phyloP scores from a whole-genome alignment of 2,329 filamentous ascomycete species.

The Colletotrichum lindemuthianum region DNA sequence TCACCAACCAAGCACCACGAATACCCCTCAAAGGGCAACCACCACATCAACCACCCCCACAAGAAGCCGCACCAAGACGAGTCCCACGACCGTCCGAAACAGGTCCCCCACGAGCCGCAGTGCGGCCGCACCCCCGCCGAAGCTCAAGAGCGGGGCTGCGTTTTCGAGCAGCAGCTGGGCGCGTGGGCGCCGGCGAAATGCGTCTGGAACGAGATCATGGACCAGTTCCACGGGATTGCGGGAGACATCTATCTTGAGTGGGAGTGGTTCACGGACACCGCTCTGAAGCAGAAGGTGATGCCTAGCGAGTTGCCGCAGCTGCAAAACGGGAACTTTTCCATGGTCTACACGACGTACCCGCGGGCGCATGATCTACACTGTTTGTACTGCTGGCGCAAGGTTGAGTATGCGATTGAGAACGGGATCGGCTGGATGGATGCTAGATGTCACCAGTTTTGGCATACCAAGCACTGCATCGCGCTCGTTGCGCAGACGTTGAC shows the following conservation, averaged over 20 bases:
- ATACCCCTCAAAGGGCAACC: no score
- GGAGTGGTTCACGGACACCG: conserved; percentile 6
- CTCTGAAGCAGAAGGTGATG: conserved; percentile 2
- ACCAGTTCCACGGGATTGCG: neutral
- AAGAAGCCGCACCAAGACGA: neutral
- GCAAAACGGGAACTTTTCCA: conserved; percentile 4
- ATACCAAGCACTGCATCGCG: conserved; percentile 13
- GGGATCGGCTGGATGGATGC: conserved; percentile 1
- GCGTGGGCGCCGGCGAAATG: neutral
- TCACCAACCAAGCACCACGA: no score
- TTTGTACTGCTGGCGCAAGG: conserved; percentile 14
- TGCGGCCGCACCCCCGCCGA: neutral
- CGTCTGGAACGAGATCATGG: conserved; percentile 3
- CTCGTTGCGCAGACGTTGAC: neutral
- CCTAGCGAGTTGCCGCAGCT: neutral
- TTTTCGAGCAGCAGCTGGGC: no score
- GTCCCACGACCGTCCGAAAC: neutral
- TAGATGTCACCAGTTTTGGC: conserved; percentile 16
- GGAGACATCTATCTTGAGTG: conserved; percentile 10
- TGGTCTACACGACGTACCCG: conserved; percentile 6
- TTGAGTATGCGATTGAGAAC: conserved; percentile 11
- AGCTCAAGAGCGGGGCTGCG: no score
- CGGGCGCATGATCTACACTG: conserved; percentile 9
- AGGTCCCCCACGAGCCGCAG: neutral
- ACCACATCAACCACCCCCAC: neutral